Evolutionary conservation across 495 filamentous ascomycete species (phyloP), one percentile per base, ranked within the genome.

Genomic region (Xylaria intraflava): DNA sequence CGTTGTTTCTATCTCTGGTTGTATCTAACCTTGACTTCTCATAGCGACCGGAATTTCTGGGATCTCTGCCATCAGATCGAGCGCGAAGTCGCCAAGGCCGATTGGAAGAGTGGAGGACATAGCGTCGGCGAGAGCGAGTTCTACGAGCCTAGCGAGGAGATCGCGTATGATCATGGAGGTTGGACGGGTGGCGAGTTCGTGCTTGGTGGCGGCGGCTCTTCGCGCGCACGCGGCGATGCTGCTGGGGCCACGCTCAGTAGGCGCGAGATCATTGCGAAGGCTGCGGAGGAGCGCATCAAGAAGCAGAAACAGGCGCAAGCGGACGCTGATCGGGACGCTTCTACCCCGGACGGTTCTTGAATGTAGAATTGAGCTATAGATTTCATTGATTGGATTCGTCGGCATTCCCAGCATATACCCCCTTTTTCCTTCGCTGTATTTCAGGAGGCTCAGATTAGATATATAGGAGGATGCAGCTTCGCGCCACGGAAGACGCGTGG

Each of bases 101-200:
- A 96, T 74, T 95, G 84, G 83, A 84, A 69, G 59, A 69, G 65
- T 17, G 82, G 83, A 0, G 91, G 90, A 6, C 67, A 77, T 39
- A 77, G 71, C 16, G 67, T 94, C 3, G 84, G 80, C 16, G 73
- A 75, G 19, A 71, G 85, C 55, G 85, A 87, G 55, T 88, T 85
- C 66, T 91, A 88, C 71, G 81, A 83, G 57, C 62, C 72, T 20
- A 56, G 53, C 50, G 83, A 77, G 27, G 83, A 80, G 56, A 77
- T 80, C 42, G 71, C 81, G 40, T 72, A 82, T 58, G 90, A 95
- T 71, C 82, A 87, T 68, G 84, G 84, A 14, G 89, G 88, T 0
- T 95, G 92, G 93, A 82, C 75, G 0, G 93, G 93, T 8, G 93
- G 92, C 2, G 82, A 86, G 71, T 96, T 87, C 72, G 86, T 89